Conservation (phyloP, 2,329 filamentous ascomycete genomes). For the Coniella lustricola region DNA sequence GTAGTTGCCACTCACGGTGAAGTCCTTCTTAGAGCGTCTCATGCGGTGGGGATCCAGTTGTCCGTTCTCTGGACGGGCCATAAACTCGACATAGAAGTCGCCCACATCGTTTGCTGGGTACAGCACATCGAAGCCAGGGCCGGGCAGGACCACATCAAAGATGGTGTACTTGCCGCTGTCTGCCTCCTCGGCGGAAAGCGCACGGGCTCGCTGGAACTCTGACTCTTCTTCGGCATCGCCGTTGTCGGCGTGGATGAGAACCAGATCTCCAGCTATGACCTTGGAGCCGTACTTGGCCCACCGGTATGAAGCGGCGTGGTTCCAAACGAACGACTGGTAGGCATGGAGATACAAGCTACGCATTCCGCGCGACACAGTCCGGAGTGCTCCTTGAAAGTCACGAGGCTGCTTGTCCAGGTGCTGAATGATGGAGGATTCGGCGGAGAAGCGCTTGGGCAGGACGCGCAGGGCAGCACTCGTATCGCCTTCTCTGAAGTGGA, state of each 20-base stretch:
- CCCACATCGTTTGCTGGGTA: slow-evolving; percentile 82
- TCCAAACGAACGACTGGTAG: slow-evolving; percentile 94
- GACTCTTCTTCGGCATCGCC: slow-evolving; percentile 27
- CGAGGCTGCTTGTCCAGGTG: slow-evolving; percentile 56
- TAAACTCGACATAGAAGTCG: slow-evolving; percentile 79
- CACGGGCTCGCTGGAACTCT: slow-evolving; percentile 52
- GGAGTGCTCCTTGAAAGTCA: slow-evolving; percentile 77
- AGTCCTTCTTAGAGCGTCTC: slow-evolving; percentile 78
- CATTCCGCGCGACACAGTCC: slow-evolving; percentile 72
- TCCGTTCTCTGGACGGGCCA: slow-evolving; percentile 73
- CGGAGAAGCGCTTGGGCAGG: slow-evolving; percentile 67
- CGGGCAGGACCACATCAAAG: slow-evolving; percentile 83
- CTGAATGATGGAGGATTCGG: slow-evolving; percentile 71
- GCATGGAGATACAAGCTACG: slow-evolving; percentile 94
- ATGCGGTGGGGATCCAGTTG: slow-evolving; percentile 76
- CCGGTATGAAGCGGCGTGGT: slow-evolving; percentile 71
- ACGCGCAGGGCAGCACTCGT: slow-evolving; percentile 50
- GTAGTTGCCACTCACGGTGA: slow-evolving; percentile 83
- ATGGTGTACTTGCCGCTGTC: slow-evolving; percentile 69
- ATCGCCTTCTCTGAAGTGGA: slow-evolving; percentile 60
- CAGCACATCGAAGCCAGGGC: slow-evolving; percentile 82
- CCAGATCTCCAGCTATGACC: slow-evolving; percentile 79
- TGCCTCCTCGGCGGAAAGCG: slow-evolving; percentile 71
- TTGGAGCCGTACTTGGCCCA: slow-evolving; percentile 67
- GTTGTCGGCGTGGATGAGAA: slow-evolving; percentile 54